phyloP scores from a whole-genome alignment of 495 filamentous ascomycete genomes.

The Staphylotrichum longicolle region DNA sequence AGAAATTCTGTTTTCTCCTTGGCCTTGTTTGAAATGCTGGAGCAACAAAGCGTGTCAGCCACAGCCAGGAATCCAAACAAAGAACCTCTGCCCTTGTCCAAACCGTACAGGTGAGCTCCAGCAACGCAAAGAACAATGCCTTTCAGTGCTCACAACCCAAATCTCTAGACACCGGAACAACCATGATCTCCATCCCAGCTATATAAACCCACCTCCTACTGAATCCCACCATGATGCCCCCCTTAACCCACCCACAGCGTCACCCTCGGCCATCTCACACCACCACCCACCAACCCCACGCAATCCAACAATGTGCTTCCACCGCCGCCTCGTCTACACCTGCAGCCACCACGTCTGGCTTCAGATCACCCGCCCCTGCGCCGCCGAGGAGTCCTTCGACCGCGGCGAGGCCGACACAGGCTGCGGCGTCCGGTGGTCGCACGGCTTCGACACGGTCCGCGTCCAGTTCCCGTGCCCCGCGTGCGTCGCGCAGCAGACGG shows the following conservation, averaged over 20 bases:
- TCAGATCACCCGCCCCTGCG: constrained; percentile 20
- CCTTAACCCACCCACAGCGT: not conserved
- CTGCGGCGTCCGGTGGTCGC: constrained; percentile 29
- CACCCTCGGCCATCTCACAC: too few relatives aligned
- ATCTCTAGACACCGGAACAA: too few relatives aligned
- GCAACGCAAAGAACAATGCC: constrained; percentile 4
- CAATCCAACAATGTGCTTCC: constrained; percentile 30
- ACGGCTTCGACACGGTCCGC: constrained; percentile 23
- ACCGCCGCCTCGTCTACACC: constrained; percentile 27
- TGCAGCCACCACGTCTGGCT: constrained; percentile 33
- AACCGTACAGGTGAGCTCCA: not conserved
- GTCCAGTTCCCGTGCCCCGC: constrained; percentile 19
- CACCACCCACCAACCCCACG: too few relatives aligned
- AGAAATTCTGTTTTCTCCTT: too few relatives aligned
- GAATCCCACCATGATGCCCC: not conserved
- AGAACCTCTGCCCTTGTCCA: too few relatives aligned
- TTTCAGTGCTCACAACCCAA: not conserved
- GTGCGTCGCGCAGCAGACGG: constrained; percentile 13
- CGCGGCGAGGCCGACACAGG: constrained; percentile 18
- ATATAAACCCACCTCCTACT: not conserved
- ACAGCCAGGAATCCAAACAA: too few relatives aligned
- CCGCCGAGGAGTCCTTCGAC: constrained; percentile 20
- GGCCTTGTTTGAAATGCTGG: too few relatives aligned
- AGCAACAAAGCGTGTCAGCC: too few relatives aligned
- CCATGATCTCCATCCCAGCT: too few relatives aligned